Conservation (phyloP, 768 basidiomycete species). For the Sarcodon sp. region DNA sequence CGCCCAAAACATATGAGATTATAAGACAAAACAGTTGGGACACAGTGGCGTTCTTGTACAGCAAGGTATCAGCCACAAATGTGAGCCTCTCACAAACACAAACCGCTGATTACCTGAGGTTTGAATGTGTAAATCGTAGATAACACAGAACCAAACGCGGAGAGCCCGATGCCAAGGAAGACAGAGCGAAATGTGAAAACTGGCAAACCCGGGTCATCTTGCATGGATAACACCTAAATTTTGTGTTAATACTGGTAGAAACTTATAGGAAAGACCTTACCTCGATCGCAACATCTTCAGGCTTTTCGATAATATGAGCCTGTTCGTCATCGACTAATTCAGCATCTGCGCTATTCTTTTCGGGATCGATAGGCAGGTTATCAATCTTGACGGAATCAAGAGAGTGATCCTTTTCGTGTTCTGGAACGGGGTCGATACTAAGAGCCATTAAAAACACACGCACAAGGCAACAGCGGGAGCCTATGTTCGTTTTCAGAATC, state of each 20-base stretch:
- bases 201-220: slow-evolving; percentile 36
- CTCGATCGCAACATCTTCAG: slow-evolving; percentile 30
- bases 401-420: no score
- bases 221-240: slow-evolving; percentile 30
- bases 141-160: slow-evolving; percentile 31
- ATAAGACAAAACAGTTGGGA: slow-evolving; percentile 44
- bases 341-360: background rate
- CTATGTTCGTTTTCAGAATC: no score
- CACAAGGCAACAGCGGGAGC: no score
- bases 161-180: slow-evolving; percentile 34
- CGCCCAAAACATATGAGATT: slow-evolving; percentile 41
- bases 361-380: no score
- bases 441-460: no score
- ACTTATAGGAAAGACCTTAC: slow-evolving; percentile 10
- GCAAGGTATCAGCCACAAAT: slow-evolving; percentile 21
- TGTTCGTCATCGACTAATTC: slow-evolving; percentile 9
- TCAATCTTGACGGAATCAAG: no score
- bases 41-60: slow-evolving; percentile 33
- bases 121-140: slow-evolving; percentile 23
- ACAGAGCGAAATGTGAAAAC: slow-evolving; percentile 34
- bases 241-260: background rate
- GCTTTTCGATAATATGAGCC: slow-evolving; percentile 22
- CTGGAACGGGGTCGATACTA: no score
- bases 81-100: background rate
- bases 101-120: slow-evolving; percentile 12